Conservation (phyloP, 2,329 filamentous ascomycete genomes). For the Cladosporium sphaerospermum region DNA sequence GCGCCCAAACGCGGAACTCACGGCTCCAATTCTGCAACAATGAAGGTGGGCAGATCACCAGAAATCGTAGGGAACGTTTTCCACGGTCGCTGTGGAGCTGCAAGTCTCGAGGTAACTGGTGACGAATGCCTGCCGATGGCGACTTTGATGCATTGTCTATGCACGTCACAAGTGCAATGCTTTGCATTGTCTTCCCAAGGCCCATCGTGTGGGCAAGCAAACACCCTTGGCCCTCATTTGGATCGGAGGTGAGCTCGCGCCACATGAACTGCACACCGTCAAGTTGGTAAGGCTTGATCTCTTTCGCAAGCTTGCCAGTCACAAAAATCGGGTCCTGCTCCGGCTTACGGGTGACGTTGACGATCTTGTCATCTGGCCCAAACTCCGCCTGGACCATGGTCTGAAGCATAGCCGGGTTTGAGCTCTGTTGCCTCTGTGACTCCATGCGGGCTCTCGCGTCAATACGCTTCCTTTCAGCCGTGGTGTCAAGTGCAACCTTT, state of each 20-base stretch:
- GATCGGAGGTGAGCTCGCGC: slow-evolving; percentile 63
- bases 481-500: slow-evolving; percentile 5
- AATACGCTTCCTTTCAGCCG: slow-evolving; percentile 17
- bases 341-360: slow-evolving; percentile 61
- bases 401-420: slow-evolving; percentile 18
- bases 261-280: slow-evolving; percentile 81
- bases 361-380: slow-evolving; percentile 41
- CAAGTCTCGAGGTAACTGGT: slow-evolving; percentile 64
- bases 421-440: slow-evolving; percentile 11
- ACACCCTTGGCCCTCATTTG: slow-evolving; percentile 61
- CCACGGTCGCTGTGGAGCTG: slow-evolving; percentile 20
- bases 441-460: slow-evolving; percentile 14
- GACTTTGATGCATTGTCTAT: slow-evolving; percentile 62
- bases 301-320: slow-evolving; percentile 54
- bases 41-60: slow-evolving; percentile 70
- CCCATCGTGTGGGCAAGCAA: slow-evolving; percentile 88
- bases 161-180: slow-evolving; percentile 71
- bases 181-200: slow-evolving; percentile 85
- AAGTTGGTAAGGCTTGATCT: slow-evolving; percentile 75
- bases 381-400: slow-evolving; percentile 14
- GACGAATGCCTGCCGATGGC: slow-evolving; percentile 47
- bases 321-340: slow-evolving; percentile 59
- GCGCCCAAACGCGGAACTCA: slow-evolving; percentile 65
- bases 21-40: slow-evolving; percentile 78
- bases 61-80: slow-evolving; percentile 50